Evolutionary conservation across 228 moss, liverwort and hornwort genomes (phyloP).

Genomic region (Sphagnum magellanicum): DNA sequence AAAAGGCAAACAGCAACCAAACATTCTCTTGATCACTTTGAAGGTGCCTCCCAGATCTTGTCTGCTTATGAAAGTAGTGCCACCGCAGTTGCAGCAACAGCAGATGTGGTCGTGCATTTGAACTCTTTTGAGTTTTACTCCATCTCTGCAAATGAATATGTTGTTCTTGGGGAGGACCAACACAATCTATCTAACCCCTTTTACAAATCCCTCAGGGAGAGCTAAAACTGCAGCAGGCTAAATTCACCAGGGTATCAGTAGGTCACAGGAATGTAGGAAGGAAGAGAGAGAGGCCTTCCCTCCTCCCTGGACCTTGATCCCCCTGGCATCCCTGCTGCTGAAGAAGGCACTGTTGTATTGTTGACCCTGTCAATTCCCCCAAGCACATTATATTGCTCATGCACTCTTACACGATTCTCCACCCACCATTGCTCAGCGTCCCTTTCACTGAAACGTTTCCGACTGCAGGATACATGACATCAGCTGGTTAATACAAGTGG

Average conservation of each 20-base stretch:
- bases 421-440: constrained; percentile 65
- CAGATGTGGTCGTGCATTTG: constrained; percentile 8
- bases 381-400: constrained; percentile 54
- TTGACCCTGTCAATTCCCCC: constrained; percentile 24
- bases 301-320: constrained; percentile 26
- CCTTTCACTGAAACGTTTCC: constrained; percentile 52
- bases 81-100: too few species aligned
- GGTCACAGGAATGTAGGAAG: not conserved
- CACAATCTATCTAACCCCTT: constrained; percentile 19
- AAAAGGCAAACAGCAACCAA: too few species aligned
- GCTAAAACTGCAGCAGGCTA: constrained; percentile 14
- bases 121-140: constrained; percentile 45
- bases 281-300: constrained; percentile 9
- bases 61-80: too few species aligned
- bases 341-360: not conserved
- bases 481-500: not conserved
- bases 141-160: constrained; percentile 20
- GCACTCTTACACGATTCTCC: constrained; percentile 54
- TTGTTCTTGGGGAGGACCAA: constrained; percentile 14
- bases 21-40: too few species aligned
- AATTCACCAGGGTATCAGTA: not conserved
- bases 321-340: constrained; percentile 10
- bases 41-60: too few species aligned
- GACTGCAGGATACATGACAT: constrained; percentile 22
- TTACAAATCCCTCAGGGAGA: constrained; percentile 3